These are phyloP conservation scores for Coemansia sp. DNA, from an alignment of 192 early-diverging fungal genomes.

Conservation along the genomic window DNA sequence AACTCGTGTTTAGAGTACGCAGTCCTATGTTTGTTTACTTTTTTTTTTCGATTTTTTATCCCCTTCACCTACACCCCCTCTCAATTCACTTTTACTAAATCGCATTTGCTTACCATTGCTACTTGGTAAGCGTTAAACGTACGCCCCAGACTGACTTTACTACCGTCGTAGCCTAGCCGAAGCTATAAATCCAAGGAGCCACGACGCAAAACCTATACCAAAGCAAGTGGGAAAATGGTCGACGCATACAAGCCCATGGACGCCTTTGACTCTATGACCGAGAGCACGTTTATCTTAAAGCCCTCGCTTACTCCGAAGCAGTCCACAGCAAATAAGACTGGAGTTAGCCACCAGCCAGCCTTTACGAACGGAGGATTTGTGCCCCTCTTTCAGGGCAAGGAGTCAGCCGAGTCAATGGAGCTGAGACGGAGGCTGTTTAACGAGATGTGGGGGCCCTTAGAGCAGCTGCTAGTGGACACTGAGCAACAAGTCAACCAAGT, in stretches of 20 bases:
- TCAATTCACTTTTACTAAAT: neutral
- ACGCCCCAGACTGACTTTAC: too few species aligned
- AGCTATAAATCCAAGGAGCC: too few species aligned
- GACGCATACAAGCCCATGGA: constrained; percentile 48
- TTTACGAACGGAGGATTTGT: constrained; percentile 60
- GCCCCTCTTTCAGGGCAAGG: constrained; percentile 60
- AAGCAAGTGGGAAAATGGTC: constrained; percentile 17
- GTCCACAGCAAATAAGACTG: neutral
- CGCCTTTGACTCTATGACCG: constrained; percentile 56
- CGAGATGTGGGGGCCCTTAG: constrained; percentile 59
- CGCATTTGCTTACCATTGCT: neutral
- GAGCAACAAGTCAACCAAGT: constrained; percentile 60
- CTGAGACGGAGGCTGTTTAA: constrained; percentile 57
- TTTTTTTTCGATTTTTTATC: neutral
- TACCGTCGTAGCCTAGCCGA: too few species aligned
- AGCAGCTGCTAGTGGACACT: constrained; percentile 34
- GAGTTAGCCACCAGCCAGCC: constrained; percentile 10
- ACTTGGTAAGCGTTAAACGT: too few species aligned
- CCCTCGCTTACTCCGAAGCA: constrained; percentile 14
- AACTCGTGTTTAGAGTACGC: neutral
- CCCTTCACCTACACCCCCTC: neutral
- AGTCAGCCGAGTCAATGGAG: constrained; percentile 56
- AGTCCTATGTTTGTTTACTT: neutral
- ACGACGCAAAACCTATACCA: too few species aligned
- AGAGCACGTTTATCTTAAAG: constrained; percentile 54